These are phyloP conservation scores for Hirsutella thompsonii DNA, from an alignment of 2,329 filamentous ascomycete genomes.

Conservation along the genomic window DNA sequence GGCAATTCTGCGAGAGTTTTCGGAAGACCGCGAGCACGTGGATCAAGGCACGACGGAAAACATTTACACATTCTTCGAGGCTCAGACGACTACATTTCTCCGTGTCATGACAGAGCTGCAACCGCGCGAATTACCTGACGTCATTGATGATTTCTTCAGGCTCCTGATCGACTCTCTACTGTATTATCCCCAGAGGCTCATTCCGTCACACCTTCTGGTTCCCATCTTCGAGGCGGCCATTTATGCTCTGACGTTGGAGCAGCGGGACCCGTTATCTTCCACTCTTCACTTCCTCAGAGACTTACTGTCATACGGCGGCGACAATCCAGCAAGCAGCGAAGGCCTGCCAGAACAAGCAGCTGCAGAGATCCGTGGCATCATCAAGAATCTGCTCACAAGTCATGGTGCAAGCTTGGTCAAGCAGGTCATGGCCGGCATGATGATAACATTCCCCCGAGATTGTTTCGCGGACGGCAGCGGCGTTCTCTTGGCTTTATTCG, in stretches of 20 bases:
- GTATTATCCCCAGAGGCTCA: constrained; percentile 77
- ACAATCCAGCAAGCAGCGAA: constrained; percentile 54
- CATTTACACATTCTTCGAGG: constrained; percentile 91
- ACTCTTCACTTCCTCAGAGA: constrained; percentile 90
- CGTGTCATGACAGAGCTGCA: constrained; percentile 78
- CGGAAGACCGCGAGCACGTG: constrained; percentile 76
- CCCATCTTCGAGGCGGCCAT: constrained; percentile 81
- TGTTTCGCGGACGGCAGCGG: constrained; percentile 92
- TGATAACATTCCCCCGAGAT: constrained; percentile 95
- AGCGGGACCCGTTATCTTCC: constrained; percentile 81
- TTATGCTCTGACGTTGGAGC: constrained; percentile 76
- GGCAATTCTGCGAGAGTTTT: constrained; percentile 90
- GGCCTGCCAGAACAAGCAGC: constrained; percentile 45
- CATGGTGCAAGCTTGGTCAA: constrained; percentile 74
- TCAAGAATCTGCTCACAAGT: constrained; percentile 56
- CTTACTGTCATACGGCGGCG: constrained; percentile 74
- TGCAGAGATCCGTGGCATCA: constrained; percentile 55
- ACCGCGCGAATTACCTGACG: constrained; percentile 58
- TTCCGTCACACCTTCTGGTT: constrained; percentile 65
- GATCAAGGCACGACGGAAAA: constrained; percentile 69
- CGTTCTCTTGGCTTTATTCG: constrained; percentile 80
- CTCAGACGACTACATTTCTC: constrained; percentile 81
- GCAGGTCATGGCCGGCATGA: constrained; percentile 91
- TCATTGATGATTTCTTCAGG: constrained; percentile 95
- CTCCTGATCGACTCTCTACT: constrained; percentile 82